A percentile compares a stretch with the other conserved stretches of the same genome.
Evolutionary conservation across 2,329 filamentous ascomycete genomes (phyloP).

Genomic region (Ophiostoma pallidulum): DNA sequence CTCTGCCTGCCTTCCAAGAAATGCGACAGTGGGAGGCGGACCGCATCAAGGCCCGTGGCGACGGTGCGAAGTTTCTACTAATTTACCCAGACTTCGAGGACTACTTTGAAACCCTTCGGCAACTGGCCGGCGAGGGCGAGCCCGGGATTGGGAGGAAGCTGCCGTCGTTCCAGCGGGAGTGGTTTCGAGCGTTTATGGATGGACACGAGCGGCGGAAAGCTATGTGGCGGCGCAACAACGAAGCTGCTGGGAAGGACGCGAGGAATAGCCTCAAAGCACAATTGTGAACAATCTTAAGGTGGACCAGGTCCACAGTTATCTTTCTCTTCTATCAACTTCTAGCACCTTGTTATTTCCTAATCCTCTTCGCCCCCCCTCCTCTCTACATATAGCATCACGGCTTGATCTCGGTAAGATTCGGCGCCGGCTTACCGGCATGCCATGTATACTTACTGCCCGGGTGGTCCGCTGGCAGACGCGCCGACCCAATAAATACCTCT

Average conservation of each 20-base stretch:
- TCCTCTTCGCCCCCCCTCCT: too few relatives aligned
- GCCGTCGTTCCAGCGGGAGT: constrained; percentile 7
- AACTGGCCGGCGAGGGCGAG: constrained; percentile 34
- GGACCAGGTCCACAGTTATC: too few relatives aligned
- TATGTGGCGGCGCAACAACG: constrained; percentile 3
- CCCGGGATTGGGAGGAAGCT: constrained; percentile 5
- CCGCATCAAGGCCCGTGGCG: constrained; percentile 42
- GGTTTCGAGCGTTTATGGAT: constrained; percentile 7
- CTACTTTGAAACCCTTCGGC: constrained; percentile 51
- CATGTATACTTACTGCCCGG: constrained; percentile 5
- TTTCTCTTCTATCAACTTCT: too few relatives aligned
- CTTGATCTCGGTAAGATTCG: constrained; percentile 2
- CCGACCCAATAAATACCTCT: constrained; percentile 10
- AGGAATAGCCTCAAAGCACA: too few relatives aligned
- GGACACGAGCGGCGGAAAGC: constrained; percentile 3
- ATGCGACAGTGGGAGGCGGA: constrained; percentile 49
- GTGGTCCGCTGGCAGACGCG: constrained; percentile 2
- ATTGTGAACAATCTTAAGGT: too few relatives aligned
- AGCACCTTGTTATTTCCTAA: too few relatives aligned
- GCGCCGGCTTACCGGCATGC: constrained; percentile 4
- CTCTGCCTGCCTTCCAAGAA: constrained; percentile 38
- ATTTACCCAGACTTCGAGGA: constrained; percentile 54
- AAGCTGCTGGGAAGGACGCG: too few relatives aligned
- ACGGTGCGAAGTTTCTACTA: constrained; percentile 46
- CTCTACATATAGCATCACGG: neutral